These are phyloP conservation scores for Helichrysum umbraculigerum DNA, from an alignment of 129 eudicot species.

Conservation along the genomic window DNA sequence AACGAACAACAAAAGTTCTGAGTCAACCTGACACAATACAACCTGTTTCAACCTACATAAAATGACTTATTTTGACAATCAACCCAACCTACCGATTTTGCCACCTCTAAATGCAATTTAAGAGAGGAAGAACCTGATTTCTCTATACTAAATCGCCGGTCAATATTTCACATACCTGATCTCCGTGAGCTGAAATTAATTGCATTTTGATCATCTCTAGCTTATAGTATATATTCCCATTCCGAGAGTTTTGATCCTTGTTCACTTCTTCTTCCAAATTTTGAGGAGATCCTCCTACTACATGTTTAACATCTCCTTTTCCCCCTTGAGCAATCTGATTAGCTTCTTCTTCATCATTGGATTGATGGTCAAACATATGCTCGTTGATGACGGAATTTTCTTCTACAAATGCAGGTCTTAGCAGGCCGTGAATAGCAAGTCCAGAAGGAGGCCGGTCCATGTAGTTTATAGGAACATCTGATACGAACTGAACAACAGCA, in stretches of 20 bases:
- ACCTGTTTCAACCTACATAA: neutral
- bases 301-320: neutral
- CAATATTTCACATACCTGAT: constrained; percentile 46
- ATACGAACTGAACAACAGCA: constrained; percentile 49
- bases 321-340: constrained; percentile 20
- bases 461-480: constrained; percentile 70
- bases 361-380: constrained; percentile 39
- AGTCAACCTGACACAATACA: neutral
- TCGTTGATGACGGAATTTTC: constrained; percentile 61
- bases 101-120: neutral
- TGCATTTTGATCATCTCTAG: constrained; percentile 73
- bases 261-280: constrained; percentile 51
- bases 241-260: constrained; percentile 55
- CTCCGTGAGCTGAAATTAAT: constrained; percentile 67
- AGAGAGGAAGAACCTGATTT: neutral
- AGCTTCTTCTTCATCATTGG: constrained; percentile 30
- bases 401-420: constrained; percentile 78
- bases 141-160: neutral
- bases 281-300: constrained; percentile 17
- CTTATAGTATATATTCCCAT: constrained; percentile 79
- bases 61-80: neutral
- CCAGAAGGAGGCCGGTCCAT: constrained; percentile 91
- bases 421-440: constrained; percentile 68
- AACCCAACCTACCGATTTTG: neutral
- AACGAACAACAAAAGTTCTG: neutral